Evolutionary conservation across 495 filamentous ascomycete genomes (phyloP).

Genomic region (Penicillium pancosmium): DNA sequence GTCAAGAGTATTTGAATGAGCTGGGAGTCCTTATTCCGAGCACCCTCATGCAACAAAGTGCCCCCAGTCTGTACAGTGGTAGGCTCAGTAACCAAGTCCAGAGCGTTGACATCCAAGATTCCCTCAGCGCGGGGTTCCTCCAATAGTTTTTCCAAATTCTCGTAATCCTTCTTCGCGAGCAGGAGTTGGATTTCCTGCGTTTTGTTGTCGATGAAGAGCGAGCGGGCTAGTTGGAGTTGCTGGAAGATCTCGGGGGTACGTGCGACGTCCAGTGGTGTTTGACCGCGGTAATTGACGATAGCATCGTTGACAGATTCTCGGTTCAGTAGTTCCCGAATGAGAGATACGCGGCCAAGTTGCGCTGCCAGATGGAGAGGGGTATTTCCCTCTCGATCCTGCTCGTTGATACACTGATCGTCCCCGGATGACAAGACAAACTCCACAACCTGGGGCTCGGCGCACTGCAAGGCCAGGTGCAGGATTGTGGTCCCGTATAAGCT

Average conservation of each 20-base stretch:
- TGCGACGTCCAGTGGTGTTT: constrained; percentile 84
- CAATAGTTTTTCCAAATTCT: constrained; percentile 73
- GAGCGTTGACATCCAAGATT: constrained; percentile 85
- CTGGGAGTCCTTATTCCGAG: constrained; percentile 78
- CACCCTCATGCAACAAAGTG: constrained; percentile 91
- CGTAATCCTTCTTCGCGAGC: constrained; percentile 71
- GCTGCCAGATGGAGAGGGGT: constrained; percentile 90
- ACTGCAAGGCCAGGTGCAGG: constrained; percentile 94
- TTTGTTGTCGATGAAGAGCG: constrained; percentile 85
- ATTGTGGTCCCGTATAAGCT: constrained; percentile 80
- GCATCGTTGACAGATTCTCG: constrained; percentile 84
- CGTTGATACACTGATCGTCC: constrained; percentile 77
- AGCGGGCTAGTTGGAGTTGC: constrained; percentile 87
- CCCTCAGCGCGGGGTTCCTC: constrained; percentile 83
- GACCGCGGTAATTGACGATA: constrained; percentile 84
- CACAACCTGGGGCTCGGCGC: constrained; percentile 92
- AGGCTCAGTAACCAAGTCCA: constrained; percentile 83
- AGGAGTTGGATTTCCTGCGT: constrained; percentile 79
- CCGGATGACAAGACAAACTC: constrained; percentile 84
- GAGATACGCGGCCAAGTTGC: constrained; percentile 72
- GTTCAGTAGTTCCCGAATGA: constrained; percentile 80
- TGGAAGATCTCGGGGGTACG: constrained; percentile 94
- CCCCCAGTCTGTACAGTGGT: constrained; percentile 75
- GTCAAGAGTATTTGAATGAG: constrained; percentile 87
- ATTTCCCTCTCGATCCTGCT: constrained; percentile 88